Base-by-base conservation (phyloP, 192 early-diverging fungal species). In the Paraglomus brasilianum region DNA sequence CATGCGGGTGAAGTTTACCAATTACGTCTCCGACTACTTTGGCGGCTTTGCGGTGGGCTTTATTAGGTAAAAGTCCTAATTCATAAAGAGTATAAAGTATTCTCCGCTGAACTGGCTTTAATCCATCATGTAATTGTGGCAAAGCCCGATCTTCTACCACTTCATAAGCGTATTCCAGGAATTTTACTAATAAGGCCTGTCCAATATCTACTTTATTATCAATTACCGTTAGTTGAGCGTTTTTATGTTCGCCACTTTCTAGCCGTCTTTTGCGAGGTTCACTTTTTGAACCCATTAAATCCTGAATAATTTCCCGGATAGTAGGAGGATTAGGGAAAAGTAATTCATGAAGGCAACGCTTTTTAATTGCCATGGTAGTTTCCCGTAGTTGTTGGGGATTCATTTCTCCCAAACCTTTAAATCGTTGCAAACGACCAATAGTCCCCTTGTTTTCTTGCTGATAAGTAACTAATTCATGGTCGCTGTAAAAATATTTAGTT, bases 371-470 rank as follows among this genome's bases (percentile, higher is more conserved):
- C 58, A 61, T 61, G 58, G 58, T 61, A 43, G 40, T 61, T 61
- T 61, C 58, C 40, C 39, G 40, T 19, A 61, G 41, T 43, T 61
- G 40, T 15, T 41, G 40, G 0, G 58, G 40, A 41, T 61, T 43
- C 58, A 61, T 61, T 61, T 61, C 40, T 42, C 58, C 58, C 15
- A 61, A 61, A 13, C 58, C 58, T 61, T 61, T 61, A 61, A 61
- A 43, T 9, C 58, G 58, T 61, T 61, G 36, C 14, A 41, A 1
- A 14, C 14, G 8, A 13, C 39, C 13, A 1, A 4, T 42, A 17
- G 38, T 30, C 3, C 30, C 30, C 30, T 30, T 30, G 4, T 13
- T 15, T 17, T 61, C 14, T 15, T 61, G 58, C 5, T 8, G 58
- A 42, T 61, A 61, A 15, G 0, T 19, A 1, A 41, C 40, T 61